Conservation (phyloP, 441 rosid species). For the Jatropha podagrica region DNA sequence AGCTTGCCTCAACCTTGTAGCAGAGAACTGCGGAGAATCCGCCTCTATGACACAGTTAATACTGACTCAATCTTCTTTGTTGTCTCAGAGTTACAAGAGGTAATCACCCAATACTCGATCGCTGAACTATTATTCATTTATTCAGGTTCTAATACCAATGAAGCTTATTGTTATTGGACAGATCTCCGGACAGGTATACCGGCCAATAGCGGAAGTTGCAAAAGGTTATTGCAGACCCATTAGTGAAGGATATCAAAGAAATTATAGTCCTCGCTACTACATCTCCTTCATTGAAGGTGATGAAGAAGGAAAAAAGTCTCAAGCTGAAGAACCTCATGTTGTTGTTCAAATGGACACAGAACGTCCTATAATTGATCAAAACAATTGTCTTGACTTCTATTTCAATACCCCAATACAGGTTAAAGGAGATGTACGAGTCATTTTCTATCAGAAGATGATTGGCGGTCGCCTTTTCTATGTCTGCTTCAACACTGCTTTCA, state of each 20-base stretch:
- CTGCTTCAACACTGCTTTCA: conserved; percentile 91
- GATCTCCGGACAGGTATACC: conserved; percentile 61
- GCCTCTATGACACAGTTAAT: conserved; percentile 72
- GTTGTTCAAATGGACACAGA: conserved; percentile 94
- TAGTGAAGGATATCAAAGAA: conserved; percentile 55
- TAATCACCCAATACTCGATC: conserved; percentile 14
- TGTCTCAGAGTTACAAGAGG: conserved; percentile 81
- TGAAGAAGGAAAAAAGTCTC: conserved; percentile 33
- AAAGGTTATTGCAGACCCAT: conserved; percentile 68
- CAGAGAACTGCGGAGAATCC: conserved; percentile 69
- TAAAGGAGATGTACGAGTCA: conserved; percentile 68
- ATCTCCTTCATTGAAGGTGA: conserved; percentile 49
- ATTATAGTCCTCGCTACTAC: conserved; percentile 60
- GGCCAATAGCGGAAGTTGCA: conserved; percentile 62
- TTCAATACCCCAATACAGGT: conserved; percentile 77
- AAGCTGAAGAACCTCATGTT: conserved; percentile 44
- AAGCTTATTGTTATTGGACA: conserved; percentile 15
- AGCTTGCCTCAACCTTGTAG: conserved; percentile 53
- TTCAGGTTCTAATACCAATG: no score
- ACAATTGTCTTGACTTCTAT: conserved; percentile 71
- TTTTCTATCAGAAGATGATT: conserved; percentile 81
- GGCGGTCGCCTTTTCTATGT: conserved; percentile 84
- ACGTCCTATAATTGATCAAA: conserved; percentile 65
- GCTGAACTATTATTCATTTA: no score
- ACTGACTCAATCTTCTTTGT: conserved; percentile 78